A percentile compares a stretch with the other conserved stretches of the same genome.
Conservation (phyloP, 2,329 filamentous ascomycete genomes). For the Calonectria fujianensis region DNA sequence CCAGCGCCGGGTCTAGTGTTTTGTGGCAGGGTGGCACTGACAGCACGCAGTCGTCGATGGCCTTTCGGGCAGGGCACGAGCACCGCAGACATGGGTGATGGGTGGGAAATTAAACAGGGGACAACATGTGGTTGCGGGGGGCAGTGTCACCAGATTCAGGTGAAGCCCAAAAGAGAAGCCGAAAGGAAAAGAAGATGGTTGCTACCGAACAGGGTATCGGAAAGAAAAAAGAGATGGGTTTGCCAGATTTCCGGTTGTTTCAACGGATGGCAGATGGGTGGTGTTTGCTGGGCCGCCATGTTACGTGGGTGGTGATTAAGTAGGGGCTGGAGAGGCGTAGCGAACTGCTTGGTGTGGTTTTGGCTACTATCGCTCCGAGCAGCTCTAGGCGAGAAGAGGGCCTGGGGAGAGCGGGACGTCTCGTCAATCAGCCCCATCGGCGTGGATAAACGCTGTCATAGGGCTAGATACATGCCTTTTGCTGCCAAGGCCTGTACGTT, state of each 20-base stretch:
- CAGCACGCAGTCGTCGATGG: not conserved
- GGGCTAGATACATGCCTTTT: not conserved
- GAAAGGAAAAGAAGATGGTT: not conserved
- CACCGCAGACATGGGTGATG: not conserved
- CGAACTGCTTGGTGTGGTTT: conserved; percentile 12
- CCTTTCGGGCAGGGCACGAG: not conserved
- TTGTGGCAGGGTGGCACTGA: conserved; percentile 14
- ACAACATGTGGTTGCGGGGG: conserved; percentile 29
- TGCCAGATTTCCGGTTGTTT: conserved; percentile 39
- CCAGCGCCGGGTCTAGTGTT: not conserved
- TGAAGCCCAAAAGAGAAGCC: conserved; percentile 35
- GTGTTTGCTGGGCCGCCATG: not conserved
- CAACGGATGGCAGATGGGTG: conserved; percentile 34
- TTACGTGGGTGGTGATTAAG: conserved; percentile 5
- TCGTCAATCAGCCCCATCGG: conserved; percentile 3
- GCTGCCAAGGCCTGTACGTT: not conserved
- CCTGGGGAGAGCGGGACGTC: conserved; percentile 8
- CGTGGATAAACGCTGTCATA: not conserved
- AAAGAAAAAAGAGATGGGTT: conserved; percentile 19
- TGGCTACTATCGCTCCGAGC: not conserved
- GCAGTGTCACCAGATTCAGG: conserved; percentile 49
- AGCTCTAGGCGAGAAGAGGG: not conserved
- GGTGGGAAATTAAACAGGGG: conserved; percentile 44
- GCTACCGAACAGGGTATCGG: conserved; percentile 27
- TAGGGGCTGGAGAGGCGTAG: conserved; percentile 12